phyloP scores from a whole-genome alignment of 257 asterid species.

The Solanum gandarillasii region DNA sequence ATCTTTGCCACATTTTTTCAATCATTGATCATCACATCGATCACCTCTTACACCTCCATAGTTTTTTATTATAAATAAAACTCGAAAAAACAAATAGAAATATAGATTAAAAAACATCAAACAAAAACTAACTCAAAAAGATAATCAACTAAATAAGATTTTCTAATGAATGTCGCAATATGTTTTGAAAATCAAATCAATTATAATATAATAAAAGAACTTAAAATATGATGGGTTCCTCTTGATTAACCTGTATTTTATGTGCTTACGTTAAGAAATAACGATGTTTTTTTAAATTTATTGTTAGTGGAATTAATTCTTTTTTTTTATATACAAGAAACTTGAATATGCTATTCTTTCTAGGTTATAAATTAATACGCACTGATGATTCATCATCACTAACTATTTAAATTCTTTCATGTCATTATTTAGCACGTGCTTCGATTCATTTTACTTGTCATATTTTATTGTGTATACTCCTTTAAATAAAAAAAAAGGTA shows the following conservation, averaged over 20 bases:
- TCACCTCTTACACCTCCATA: neutral
- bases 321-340: neutral
- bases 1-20: too few species aligned
- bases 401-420: too few species aligned
- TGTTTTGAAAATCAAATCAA: neutral
- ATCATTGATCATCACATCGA: too few species aligned
- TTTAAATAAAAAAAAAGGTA: too few species aligned
- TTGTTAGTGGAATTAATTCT: neutral
- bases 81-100: too few species aligned
- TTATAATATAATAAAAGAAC: neutral
- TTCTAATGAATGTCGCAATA: neutral
- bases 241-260: neutral
- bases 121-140: neutral
- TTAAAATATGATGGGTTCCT: neutral
- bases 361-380: neutral
- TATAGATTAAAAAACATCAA: neutral
- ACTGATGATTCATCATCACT: neutral
- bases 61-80: too few species aligned
- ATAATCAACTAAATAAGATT: neutral
- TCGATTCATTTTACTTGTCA: too few species aligned
- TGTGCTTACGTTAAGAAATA: neutral
- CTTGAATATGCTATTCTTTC: neutral
- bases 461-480: too few species aligned
- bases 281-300: too few species aligned
- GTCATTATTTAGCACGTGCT: neutral